Conservation (phyloP, 306 rosid genomes). For the Sechiopsis laciniata region DNA sequence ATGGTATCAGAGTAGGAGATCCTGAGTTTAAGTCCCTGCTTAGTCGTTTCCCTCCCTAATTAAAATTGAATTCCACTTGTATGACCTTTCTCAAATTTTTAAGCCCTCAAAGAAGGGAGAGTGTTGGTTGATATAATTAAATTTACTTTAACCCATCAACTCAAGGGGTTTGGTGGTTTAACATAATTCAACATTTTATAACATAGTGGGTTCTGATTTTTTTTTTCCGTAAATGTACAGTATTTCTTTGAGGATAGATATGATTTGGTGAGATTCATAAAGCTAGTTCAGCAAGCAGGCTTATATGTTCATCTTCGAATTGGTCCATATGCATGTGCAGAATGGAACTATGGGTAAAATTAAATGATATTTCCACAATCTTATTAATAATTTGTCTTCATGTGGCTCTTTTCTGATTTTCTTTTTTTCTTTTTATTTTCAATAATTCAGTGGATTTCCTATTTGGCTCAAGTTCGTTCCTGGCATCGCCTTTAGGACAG, state of each 20-base stretch:
- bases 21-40: too few species aligned
- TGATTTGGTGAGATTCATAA: conserved; percentile 77
- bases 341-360: conserved; percentile 92
- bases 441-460: conserved; percentile 75
- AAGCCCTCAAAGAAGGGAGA: too few species aligned
- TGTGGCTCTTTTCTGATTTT: background rate
- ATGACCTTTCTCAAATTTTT: too few species aligned
- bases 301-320: conserved; percentile 86
- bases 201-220: background rate
- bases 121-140: too few species aligned
- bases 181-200: background rate
- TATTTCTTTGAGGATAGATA: conserved; percentile 78
- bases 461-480: conserved; percentile 90
- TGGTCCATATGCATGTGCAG: conserved; percentile 79
- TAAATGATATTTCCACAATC: background rate
- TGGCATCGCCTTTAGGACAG: conserved; percentile 75
- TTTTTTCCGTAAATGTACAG: conserved; percentile 33
- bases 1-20: too few species aligned
- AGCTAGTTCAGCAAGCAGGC: conserved; percentile 82
- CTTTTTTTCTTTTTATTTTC: background rate
- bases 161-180: too few species aligned
- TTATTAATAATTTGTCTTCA: background rate
- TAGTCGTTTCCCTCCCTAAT: too few species aligned
- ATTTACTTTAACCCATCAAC: too few species aligned
- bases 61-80: too few species aligned